Percentiles rank a stretch among this genome's conserved stretches.
phyloP scores from a whole-genome alignment of 2,329 filamentous ascomycete genomes.

The Fusarium sp. region DNA sequence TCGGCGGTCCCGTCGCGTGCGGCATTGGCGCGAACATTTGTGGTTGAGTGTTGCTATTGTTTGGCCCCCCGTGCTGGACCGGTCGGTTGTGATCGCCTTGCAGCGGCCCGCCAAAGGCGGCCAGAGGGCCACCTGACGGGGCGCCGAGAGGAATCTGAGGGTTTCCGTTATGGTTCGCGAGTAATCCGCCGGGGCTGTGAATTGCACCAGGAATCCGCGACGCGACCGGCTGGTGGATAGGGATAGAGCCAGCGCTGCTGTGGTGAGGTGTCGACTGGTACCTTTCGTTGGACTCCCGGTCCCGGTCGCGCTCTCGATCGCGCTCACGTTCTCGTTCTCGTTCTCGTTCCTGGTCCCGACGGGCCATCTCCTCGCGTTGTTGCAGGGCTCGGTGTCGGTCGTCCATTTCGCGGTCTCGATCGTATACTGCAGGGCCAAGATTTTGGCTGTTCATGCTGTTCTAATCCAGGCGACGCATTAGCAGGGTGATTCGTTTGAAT shows the following conservation, averaged over 20 bases:
- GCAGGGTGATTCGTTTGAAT: constrained; percentile 20
- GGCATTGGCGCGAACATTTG: constrained; percentile 72
- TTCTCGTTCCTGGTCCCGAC: constrained; percentile 62
- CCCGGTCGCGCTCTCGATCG: constrained; percentile 67
- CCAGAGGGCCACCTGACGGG: constrained; percentile 64
- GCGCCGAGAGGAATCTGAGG: constrained; percentile 68
- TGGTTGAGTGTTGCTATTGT: constrained; percentile 62
- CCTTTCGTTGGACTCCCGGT: constrained; percentile 77
- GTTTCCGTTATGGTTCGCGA: constrained; percentile 79
- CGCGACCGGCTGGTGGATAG: constrained; percentile 94
- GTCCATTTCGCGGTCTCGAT: constrained; percentile 66
- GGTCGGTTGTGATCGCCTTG: constrained; percentile 67
- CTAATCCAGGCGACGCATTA: constrained; percentile 37
- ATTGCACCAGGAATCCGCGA: constrained; percentile 85
- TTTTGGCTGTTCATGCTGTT: constrained; percentile 64
- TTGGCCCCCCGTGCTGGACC: constrained; percentile 67
- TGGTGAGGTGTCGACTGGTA: constrained; percentile 82
- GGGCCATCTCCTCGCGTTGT: constrained; percentile 65
- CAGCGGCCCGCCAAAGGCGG: constrained; percentile 69
- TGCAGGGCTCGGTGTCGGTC: constrained; percentile 64
- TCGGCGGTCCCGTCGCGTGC: constrained; percentile 65
- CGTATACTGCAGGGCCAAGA: constrained; percentile 60
- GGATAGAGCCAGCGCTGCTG: constrained; percentile 88
- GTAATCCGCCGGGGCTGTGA: constrained; percentile 90
- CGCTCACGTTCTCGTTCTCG: constrained; percentile 73